phyloP scores from a whole-genome alignment of 345 rosid genomes.

The Cardamine chenopodiifolia region DNA sequence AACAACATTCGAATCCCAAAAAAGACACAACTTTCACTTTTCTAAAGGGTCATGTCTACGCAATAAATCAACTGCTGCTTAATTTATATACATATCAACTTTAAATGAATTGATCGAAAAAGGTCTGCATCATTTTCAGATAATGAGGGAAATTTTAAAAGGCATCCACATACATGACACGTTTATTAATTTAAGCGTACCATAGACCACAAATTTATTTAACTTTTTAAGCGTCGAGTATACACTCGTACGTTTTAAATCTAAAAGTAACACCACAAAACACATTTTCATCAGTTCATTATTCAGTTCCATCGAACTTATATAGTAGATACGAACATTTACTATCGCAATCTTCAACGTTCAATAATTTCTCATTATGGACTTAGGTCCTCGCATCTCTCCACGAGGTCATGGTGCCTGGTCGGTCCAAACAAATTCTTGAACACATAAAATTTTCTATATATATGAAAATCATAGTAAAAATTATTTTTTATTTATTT shows the following conservation, averaged over 20 bases:
- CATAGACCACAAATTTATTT: not conserved
- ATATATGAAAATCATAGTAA: conserved; percentile 17
- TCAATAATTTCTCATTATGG: conserved; percentile 13
- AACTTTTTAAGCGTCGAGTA: not conserved
- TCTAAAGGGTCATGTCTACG: no score
- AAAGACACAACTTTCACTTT: not conserved
- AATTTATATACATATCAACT: not conserved
- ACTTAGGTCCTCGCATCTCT: conserved; percentile 9
- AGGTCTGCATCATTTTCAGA: not conserved
- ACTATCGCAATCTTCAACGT: not conserved
- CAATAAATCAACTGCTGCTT: not conserved
- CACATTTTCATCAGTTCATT: conserved; percentile 1
- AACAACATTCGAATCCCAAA: not conserved
- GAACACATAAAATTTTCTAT: not conserved
- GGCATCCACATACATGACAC: not conserved
- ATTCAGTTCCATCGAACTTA: not conserved
- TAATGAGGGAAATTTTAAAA: not conserved
- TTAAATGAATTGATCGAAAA: not conserved
- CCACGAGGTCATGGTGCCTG: conserved; percentile 22
- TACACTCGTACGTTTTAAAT: conserved; percentile 10
- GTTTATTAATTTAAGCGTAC: not conserved
- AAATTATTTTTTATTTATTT: not conserved
- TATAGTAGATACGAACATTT: not conserved
- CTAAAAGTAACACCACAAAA: not conserved
- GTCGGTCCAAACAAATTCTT: conserved; percentile 36